Base-by-base conservation (phyloP, 2,329 filamentous ascomycete species). In the Alternaria burnsii region DNA sequence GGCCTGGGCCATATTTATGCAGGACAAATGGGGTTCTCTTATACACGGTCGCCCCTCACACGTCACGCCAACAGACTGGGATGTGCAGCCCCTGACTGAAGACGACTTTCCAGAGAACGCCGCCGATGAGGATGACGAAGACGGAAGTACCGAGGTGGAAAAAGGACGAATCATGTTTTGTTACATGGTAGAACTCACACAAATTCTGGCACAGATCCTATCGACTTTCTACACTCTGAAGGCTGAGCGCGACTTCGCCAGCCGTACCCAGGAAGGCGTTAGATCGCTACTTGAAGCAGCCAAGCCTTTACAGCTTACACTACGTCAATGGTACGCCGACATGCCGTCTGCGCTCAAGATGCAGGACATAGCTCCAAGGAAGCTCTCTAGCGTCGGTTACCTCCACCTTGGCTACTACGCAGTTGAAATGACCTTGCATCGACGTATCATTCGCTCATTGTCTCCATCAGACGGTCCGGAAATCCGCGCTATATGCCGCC, bases 1-100 rank as follows among this genome's bases (percentile, higher is more conserved):
- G 0, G 87, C 86, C 0, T 91, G 88, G 88, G 87, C 84, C 2
- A 74, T 89, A 0, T 90, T 85, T 63, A 87, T 89, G 81, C 88
- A 90, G 70, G 88, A 90, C 63, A 87, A 86, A 67, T 89, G 85
- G 87, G 83, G 84, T 3, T 82, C 85, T 3, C 79, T 87, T 38
- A 83, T 86, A 28, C 84, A 87, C 64, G 87, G 87, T 8, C 80
- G 86, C 26, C 86, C 86, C 11, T 85, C 83, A 24, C 83, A 87
- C 52, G 85, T 88, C 24, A 79, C 79, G 5, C 75, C 80, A 3
- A 80, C 79, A 8, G 85, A 88, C 66, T 89, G 87, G 87, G 83
- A 83, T 24, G 82, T 88, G 3, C 77, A 78, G 28, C 71, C 76
- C 3, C 76, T 85, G 8, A 78, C 75, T 18, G 74, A 78, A 46